phyloP scores from a whole-genome alignment of 129 eudicot genomes.

The Erigeron canadensis region DNA sequence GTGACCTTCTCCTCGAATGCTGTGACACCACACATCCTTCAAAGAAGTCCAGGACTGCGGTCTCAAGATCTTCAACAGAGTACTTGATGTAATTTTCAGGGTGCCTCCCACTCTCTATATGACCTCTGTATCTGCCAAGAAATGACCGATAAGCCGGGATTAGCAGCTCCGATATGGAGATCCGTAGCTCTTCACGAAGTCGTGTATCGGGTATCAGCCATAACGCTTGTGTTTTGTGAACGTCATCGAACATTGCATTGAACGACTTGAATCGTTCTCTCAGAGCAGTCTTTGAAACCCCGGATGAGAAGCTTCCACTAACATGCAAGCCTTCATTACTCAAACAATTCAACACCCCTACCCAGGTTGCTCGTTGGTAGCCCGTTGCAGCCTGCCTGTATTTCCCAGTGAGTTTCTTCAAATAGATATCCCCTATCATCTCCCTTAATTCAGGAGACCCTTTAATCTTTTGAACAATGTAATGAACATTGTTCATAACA shows the following conservation, averaged over 20 bases:
- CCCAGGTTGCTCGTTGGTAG: conserved; percentile 62
- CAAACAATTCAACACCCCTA: conserved; percentile 51
- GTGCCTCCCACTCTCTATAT: conserved; percentile 54
- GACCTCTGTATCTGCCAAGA: conserved; percentile 54
- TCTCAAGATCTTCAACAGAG: conserved; percentile 17
- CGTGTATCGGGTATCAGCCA: conserved; percentile 24
- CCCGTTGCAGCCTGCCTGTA: conserved; percentile 38
- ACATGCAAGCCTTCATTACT: conserved; percentile 57
- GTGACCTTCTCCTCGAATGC: conserved; percentile 16
- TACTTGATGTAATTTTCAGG: conserved; percentile 61
- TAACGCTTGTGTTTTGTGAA: conserved; percentile 56
- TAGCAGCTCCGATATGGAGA: conserved; percentile 49
- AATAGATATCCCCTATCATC: conserved; percentile 46
- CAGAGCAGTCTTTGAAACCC: conserved; percentile 49
- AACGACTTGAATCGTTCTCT: conserved; percentile 38
- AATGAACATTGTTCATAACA: conserved; percentile 64
- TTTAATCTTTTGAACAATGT: conserved; percentile 57
- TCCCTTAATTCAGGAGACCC: conserved; percentile 51
- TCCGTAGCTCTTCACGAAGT: conserved; percentile 44
- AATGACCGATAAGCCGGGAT: conserved; percentile 32
- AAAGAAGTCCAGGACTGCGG: conserved; percentile 6
- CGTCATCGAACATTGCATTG: conserved; percentile 60
- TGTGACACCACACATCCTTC: conserved; percentile 1
- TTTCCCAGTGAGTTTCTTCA: conserved; percentile 38
- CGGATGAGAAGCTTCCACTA: conserved; percentile 48